These are phyloP conservation scores for Apophysomyces elegans DNA, from an alignment of 371 early-diverging fungal species.

Conservation along the genomic window DNA sequence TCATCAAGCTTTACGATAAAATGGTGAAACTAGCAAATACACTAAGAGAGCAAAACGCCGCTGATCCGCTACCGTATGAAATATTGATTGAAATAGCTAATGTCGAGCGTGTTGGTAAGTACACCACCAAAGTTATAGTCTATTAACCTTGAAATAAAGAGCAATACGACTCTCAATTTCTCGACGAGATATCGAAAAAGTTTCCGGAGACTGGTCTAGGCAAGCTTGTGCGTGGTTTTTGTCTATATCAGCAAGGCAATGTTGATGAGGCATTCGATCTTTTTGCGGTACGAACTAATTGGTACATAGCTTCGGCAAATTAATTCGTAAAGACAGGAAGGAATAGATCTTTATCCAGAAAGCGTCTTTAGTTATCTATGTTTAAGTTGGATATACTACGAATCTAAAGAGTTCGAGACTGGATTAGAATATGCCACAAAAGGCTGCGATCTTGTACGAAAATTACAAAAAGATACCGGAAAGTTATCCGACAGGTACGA, in stretches of 20 bases:
- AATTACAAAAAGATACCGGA: constrained; percentile 40
- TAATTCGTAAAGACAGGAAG: constrained; percentile 36
- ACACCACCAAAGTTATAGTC: not conserved
- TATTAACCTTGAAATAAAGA: constrained; percentile 21
- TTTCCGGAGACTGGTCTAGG: constrained; percentile 59
- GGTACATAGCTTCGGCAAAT: not conserved
- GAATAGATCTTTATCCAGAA: constrained; percentile 48
- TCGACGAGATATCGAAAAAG: constrained; percentile 43
- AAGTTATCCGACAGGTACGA: constrained; percentile 43
- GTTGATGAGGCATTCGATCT: constrained; percentile 54
- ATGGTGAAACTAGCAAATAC: constrained; percentile 40
- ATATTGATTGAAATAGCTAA: constrained; percentile 54
- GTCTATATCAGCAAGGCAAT: constrained; percentile 42
- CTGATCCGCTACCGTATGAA: constrained; percentile 54
- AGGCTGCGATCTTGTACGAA: constrained; percentile 49
- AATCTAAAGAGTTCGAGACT: constrained; percentile 58
- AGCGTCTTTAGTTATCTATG: constrained; percentile 58
- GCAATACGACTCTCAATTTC: constrained; percentile 50
- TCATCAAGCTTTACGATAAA: constrained; percentile 35
- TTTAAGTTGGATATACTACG: constrained; percentile 58
- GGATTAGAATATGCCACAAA: constrained; percentile 66
- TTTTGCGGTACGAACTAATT: constrained; percentile 27
- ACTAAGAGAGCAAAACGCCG: constrained; percentile 28
- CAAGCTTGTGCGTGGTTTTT: constrained; percentile 55
- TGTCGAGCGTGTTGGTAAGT: constrained; percentile 42